Evolutionary conservation across 345 rosid species (phyloP).

Genomic region (Gossypium rotundifolium): DNA sequence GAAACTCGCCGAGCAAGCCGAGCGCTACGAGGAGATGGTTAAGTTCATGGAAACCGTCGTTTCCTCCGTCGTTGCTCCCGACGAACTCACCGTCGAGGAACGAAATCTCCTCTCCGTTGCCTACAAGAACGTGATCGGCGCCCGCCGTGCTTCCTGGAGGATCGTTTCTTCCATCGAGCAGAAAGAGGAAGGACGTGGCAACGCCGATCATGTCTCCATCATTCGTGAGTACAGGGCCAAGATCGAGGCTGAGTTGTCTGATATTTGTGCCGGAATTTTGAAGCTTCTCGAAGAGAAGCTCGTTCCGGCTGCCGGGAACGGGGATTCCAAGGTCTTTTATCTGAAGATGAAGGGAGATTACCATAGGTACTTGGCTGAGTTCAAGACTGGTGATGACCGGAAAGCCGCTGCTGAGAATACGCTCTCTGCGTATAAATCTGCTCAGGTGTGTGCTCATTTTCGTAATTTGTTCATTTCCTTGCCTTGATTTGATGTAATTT

Average conservation of each 20-base stretch:
- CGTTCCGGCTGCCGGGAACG: background rate
- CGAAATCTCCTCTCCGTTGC: background rate
- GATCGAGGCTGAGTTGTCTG: background rate
- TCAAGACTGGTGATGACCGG: background rate
- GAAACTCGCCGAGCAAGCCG: conserved; percentile 4
- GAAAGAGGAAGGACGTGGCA: conserved; percentile 4
- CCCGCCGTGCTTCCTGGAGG: conserved; percentile 1
- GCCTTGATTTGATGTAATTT: background rate
- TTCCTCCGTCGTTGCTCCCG: background rate
- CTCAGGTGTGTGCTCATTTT: background rate
- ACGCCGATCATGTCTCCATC: background rate
- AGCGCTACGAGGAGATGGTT: conserved; percentile 6
- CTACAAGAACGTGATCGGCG: conserved; percentile 5
- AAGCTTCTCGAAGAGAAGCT: background rate
- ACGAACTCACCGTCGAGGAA: background rate
- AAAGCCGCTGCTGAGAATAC: background rate
- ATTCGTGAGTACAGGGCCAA: background rate
- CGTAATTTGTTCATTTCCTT: background rate
- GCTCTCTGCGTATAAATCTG: background rate
- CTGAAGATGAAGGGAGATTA: conserved; percentile 3
- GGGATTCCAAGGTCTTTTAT: background rate
- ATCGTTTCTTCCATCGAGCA: background rate
- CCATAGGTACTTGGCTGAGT: conserved; percentile 5
- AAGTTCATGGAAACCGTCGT: background rate
- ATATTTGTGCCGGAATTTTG: background rate